These are phyloP conservation scores for Tricholoma hemisulphureum DNA, from an alignment of 768 basidiomycete genomes.

Conservation along the genomic window DNA sequence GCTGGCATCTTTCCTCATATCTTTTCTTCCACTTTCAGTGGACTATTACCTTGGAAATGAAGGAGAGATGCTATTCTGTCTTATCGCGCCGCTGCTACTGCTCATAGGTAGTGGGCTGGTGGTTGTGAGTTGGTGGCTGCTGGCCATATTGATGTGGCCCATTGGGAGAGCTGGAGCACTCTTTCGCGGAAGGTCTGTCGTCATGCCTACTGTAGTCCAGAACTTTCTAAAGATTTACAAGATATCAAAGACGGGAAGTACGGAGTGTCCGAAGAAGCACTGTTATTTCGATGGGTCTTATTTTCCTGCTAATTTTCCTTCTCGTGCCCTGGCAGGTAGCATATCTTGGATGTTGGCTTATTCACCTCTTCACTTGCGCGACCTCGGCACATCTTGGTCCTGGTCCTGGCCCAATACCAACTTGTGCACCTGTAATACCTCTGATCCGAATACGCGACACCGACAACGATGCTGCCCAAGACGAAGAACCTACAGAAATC, in stretches of 20 bases:
- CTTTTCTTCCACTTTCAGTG: slow-evolving; percentile 56
- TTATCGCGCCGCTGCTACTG: slow-evolving; percentile 56
- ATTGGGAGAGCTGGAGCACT: slow-evolving; percentile 32
- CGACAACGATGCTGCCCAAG: slow-evolving; percentile 13
- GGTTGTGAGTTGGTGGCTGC: slow-evolving; percentile 53
- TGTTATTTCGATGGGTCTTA: slow-evolving; percentile 54
- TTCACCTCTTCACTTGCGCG: slow-evolving; percentile 69
- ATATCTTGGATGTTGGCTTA: slow-evolving; percentile 80
- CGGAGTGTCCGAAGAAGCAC: slow-evolving; percentile 44
- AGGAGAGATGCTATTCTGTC: slow-evolving; percentile 46
- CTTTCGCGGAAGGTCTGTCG: slow-evolving; percentile 38
- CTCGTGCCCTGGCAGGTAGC: slow-evolving; percentile 93
- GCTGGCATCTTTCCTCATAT: slow-evolving; percentile 40
- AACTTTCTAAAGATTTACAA: neutral
- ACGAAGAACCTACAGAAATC: slow-evolving; percentile 9
- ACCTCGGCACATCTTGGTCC: slow-evolving; percentile 24
- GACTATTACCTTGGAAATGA: slow-evolving; percentile 59
- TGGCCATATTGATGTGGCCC: slow-evolving; percentile 49
- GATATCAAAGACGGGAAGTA: slow-evolving; percentile 26
- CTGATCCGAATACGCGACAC: slow-evolving; percentile 14
- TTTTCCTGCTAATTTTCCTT: slow-evolving; percentile 66
- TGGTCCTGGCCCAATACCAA: slow-evolving; percentile 9
- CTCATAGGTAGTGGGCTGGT: slow-evolving; percentile 67
- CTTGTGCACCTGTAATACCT: slow-evolving; percentile 21
- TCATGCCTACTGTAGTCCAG: neutral